These are phyloP conservation scores for Ophiocordyceps camponoti-leonardi DNA, from an alignment of 2,329 filamentous ascomycete genomes.

Conservation along the genomic window DNA sequence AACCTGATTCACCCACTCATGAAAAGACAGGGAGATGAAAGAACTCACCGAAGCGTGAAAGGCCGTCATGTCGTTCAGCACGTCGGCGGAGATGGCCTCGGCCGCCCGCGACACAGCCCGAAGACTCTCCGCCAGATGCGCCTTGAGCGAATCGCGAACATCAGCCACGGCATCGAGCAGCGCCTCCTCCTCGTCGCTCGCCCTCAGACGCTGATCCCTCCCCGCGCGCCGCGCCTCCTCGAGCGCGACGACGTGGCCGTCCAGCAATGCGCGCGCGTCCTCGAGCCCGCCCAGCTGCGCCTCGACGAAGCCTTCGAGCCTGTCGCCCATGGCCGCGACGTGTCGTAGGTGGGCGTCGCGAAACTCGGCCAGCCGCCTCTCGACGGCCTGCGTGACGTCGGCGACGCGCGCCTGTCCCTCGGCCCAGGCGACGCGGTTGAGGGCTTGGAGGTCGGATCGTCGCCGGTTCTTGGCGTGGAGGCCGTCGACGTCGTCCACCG, in stretches of 20 bases:
- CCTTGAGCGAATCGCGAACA: slow-evolving; percentile 77
- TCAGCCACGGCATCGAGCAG: slow-evolving; percentile 82
- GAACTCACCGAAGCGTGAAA: slow-evolving; percentile 58
- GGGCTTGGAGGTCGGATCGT: slow-evolving; percentile 64
- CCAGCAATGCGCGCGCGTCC: slow-evolving; percentile 51
- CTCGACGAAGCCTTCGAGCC: slow-evolving; percentile 62
- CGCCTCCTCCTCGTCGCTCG: slow-evolving; percentile 76
- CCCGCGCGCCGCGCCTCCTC: slow-evolving; percentile 50
- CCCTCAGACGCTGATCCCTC: slow-evolving; percentile 46
- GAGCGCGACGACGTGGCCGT: slow-evolving; percentile 52
- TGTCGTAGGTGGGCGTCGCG: slow-evolving; percentile 55
- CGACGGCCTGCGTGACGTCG: slow-evolving; percentile 61
- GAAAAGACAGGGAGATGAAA: no score
- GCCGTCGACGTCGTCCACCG: slow-evolving; percentile 63
- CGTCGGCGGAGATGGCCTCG: slow-evolving; percentile 76
- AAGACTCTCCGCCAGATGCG: slow-evolving; percentile 67
- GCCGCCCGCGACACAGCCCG: slow-evolving; percentile 70
- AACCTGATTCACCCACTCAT: no score
- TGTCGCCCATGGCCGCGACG: slow-evolving; percentile 46
- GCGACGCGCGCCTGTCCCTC: slow-evolving; percentile 59
- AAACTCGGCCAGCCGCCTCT: slow-evolving; percentile 57
- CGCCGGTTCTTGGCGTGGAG: slow-evolving; percentile 76
- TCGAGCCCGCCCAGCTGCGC: slow-evolving; percentile 58
- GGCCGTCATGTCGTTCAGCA: slow-evolving; percentile 67
- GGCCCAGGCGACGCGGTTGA: slow-evolving; percentile 67